Evolutionary conservation across 2,329 filamentous ascomycete species (phyloP), one percentile per base, ranked within the genome.

Genomic region (Curvularia sp.): DNA sequence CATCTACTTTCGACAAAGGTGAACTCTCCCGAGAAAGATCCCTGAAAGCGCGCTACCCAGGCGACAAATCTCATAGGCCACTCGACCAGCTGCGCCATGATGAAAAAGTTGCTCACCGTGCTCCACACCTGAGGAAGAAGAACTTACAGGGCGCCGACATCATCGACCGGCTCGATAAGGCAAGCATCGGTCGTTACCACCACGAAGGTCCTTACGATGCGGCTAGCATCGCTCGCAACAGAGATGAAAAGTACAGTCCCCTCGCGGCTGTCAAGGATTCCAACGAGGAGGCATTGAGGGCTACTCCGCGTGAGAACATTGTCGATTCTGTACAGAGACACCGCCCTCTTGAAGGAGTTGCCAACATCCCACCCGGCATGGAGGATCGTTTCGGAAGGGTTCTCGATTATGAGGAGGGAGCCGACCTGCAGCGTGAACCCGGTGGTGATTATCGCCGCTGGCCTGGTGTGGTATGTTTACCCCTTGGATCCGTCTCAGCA

Each of bases 191-290:
- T 18, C 79, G 83, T 2, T 97, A 96, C 77, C 94, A 97, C 76
- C 94, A 98, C 70, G 91, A 89, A 63, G 93, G 94, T 0, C 94
- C 94, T 0, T 98, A 91, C 68, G 94, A 98, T 74, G 92, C 93
- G 9, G 89, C 91, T 2, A 82, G 92, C 51, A 81, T 89, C 1
- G 86, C 90, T 12, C 85, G 91, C 47, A 97, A 97, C 78, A 82
- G 79, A 3, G 82, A 87, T 68, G 82, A 80, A 67, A 80, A 82
- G 53, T 78, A 75, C 57, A 88, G 91, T 3, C 93, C 94, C 0
- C 79, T 97, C 7, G 92, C 90, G 27, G 94, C 93, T 2, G 85
- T 96, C 5, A 81, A 82, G 55, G 82, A 86, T 3, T 88, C 87
- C 41, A 97, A 95, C 77, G 81, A 83, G 53, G 90, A 92, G 74